Conservation (phyloP, 2,329 filamentous ascomycete genomes). For the Colletotrichum graminicola region DNA sequence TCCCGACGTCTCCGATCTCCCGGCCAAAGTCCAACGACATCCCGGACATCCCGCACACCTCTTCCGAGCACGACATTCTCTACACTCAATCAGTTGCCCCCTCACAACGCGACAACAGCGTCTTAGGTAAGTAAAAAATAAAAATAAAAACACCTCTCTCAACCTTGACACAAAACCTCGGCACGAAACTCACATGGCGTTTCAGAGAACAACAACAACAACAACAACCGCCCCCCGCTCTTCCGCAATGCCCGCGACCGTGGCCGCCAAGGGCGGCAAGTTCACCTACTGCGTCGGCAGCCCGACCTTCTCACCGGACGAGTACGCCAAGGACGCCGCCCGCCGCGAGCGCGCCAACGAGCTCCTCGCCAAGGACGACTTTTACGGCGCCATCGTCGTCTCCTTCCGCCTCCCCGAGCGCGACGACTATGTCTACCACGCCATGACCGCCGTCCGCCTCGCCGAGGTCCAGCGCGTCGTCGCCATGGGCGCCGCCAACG, state of each 20-base stretch:
- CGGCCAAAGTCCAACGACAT: not conserved
- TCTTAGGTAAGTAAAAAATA: not conserved
- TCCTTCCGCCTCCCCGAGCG: slow-evolving; percentile 59
- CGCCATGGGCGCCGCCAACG: slow-evolving; percentile 57
- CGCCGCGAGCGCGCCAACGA: slow-evolving; percentile 54
- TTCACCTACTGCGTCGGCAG: slow-evolving; percentile 59
- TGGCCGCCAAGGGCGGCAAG: slow-evolving; percentile 38
- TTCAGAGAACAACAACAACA: not conserved
- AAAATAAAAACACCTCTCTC: not conserved
- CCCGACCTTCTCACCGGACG: slow-evolving; percentile 57
- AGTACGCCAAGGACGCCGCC: slow-evolving; percentile 54
- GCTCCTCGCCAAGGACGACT: slow-evolving; percentile 55
- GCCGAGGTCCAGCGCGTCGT: slow-evolving; percentile 62
- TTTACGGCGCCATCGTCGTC: slow-evolving; percentile 58
- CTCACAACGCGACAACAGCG: not conserved
- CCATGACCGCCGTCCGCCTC: slow-evolving; percentile 62
- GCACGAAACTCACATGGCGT: not conserved
- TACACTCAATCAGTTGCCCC: not conserved
- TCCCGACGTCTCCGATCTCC: not conserved
- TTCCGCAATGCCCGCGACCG: slow-evolving; percentile 8
- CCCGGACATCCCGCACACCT: not conserved
- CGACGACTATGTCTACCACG: slow-evolving; percentile 65
- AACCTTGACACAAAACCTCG: not conserved
- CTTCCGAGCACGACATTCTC: not conserved
- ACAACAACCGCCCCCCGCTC: not conserved